Conservation (phyloP, 441 rosid species). For the Gossypium davidsonii region DNA sequence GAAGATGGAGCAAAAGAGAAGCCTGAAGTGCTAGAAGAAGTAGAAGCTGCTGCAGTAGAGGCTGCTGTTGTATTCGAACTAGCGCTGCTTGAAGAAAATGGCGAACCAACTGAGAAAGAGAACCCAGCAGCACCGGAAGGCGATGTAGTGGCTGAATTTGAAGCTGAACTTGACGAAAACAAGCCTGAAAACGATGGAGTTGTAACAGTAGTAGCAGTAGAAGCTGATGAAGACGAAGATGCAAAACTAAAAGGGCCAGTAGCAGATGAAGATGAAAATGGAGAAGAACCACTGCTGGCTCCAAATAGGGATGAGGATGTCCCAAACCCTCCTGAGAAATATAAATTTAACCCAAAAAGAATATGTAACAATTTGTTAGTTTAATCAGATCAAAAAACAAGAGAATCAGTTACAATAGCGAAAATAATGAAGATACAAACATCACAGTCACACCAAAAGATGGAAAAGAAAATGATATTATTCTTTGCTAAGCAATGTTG, state of each 20-base stretch:
- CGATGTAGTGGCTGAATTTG: slow-evolving; percentile 21
- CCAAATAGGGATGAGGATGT: slow-evolving; percentile 27
- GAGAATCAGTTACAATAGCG: not conserved
- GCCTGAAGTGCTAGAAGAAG: slow-evolving; percentile 28
- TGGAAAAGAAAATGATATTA: not conserved
- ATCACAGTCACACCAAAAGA: not conserved
- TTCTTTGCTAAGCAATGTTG: not conserved
- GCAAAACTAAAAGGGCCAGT: slow-evolving; percentile 19
- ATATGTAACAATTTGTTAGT: not conserved
- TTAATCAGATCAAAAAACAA: not conserved
- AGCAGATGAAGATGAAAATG: slow-evolving; percentile 13
- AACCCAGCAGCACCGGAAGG: slow-evolving; percentile 28
- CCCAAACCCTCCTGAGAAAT: slow-evolving; percentile 16
- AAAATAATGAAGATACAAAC: not conserved
- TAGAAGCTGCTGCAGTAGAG: slow-evolving; percentile 30
- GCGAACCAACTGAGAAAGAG: slow-evolving; percentile 21
- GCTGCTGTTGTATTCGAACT: slow-evolving; percentile 23
- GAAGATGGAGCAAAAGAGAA: slow-evolving; percentile 44
- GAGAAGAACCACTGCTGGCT: slow-evolving; percentile 28
- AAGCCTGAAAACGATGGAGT: slow-evolving; percentile 23
- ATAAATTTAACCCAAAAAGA: not conserved
- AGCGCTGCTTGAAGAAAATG: slow-evolving; percentile 19
- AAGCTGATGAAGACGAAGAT: slow-evolving; percentile 16
- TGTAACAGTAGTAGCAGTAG: not conserved
- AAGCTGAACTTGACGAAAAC: slow-evolving; percentile 21